phyloP scores from a whole-genome alignment of 805 yeast genomes.

The Tetrapisispora taiwanensis region DNA sequence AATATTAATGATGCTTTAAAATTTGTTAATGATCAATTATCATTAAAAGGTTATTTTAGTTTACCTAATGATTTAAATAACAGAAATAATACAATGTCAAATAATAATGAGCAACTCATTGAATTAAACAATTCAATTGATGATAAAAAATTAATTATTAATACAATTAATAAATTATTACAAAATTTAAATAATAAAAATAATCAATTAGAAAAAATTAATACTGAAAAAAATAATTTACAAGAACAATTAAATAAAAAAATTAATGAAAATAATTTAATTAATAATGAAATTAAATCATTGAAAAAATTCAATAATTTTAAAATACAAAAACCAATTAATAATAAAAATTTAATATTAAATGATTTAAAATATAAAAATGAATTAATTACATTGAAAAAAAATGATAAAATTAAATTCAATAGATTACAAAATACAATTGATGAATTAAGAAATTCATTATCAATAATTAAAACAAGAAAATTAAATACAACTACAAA shows the following conservation, averaged over 20 bases:
- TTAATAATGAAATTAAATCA: neutral
- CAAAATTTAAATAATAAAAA: slow-evolving; percentile 9
- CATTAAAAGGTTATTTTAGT: slow-evolving; percentile 10
- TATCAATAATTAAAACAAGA: slow-evolving; percentile 4
- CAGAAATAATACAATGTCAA: neutral
- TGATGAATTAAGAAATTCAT: slow-evolving; percentile 8
- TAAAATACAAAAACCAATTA: neutral
- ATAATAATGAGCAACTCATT: neutral
- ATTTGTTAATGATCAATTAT: slow-evolving; percentile 15
- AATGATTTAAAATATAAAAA: neutral
- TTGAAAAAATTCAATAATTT: neutral
- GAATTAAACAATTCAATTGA: slow-evolving; percentile 5
- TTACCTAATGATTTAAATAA: slow-evolving; percentile 4
- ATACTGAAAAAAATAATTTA: neutral
- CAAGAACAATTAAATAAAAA: slow-evolving; percentile 6
- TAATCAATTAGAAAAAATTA: slow-evolving; percentile 5
- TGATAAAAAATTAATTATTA: slow-evolving; percentile 13
- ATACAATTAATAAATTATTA: slow-evolving; percentile 17
- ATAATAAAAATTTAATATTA: neutral
- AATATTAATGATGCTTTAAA: slow-evolving; percentile 15
- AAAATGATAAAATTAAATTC: slow-evolving; percentile 7
- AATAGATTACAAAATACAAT: slow-evolving; percentile 9
- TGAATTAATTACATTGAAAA: neutral
- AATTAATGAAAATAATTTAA: neutral
- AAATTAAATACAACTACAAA: neutral